Percentiles rank a stretch among this genome's conserved stretches.
phyloP scores from a whole-genome alignment of 352 stramenopile species.

The Globisporangium alternatum region DNA sequence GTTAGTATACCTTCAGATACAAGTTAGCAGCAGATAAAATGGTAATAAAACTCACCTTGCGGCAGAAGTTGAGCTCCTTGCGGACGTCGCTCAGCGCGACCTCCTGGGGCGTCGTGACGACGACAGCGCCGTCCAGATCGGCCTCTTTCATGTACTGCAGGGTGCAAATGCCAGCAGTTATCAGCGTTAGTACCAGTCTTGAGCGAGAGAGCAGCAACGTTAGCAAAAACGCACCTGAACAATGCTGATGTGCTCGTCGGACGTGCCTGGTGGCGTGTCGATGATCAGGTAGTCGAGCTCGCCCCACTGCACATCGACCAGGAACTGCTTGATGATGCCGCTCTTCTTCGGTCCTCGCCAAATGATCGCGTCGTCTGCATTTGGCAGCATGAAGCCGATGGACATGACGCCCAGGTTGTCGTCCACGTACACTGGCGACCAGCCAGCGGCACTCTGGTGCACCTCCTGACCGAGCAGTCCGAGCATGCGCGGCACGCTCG shows the following conservation, averaged over 20 bases:
- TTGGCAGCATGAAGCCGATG: constrained; percentile 98
- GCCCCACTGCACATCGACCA: constrained; percentile 99
- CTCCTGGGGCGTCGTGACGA: constrained; percentile 99
- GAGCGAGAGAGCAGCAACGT: background rate
- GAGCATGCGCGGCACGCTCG: constrained; percentile 98
- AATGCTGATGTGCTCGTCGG: constrained; percentile 99
- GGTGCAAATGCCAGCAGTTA: background rate
- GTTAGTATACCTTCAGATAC: background rate
- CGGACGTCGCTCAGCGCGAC: constrained; percentile 99
- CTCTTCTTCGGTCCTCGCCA: constrained; percentile 99
- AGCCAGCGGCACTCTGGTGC: constrained; percentile 97
- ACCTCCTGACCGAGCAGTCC: constrained; percentile 92
- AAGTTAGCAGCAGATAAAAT: background rate
- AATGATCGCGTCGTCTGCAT: constrained; percentile 98
- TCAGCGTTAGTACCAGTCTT: background rate
- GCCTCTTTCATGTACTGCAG: constrained; percentile 97
- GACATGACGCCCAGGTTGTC: constrained; percentile 99
- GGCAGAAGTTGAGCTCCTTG: constrained; percentile 99
- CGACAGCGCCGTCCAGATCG: constrained; percentile 93
- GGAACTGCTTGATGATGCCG: constrained; percentile 99
- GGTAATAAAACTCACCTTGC: constrained; percentile 78
- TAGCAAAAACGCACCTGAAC: constrained; percentile 77
- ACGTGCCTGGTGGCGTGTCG: constrained; percentile 99
- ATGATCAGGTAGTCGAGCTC: constrained; percentile 99
- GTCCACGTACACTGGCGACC: constrained; percentile 98